Evolutionary conservation across 805 yeast species (phyloP).

Genomic region (Kregervanrija fluxuum): DNA sequence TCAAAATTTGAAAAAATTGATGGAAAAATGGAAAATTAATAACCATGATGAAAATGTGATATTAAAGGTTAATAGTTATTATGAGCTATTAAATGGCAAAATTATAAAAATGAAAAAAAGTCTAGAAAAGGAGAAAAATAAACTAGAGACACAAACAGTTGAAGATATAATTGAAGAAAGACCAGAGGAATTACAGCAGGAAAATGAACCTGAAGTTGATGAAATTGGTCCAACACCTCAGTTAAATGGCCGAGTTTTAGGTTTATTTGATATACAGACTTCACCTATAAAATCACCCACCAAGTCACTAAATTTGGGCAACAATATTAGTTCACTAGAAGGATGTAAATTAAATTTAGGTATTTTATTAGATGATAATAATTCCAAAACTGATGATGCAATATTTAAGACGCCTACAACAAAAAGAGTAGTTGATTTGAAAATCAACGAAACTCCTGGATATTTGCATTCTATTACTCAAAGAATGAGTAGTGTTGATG

Average conservation of each 20-base stretch:
- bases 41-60: background rate
- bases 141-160: background rate
- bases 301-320: background rate
- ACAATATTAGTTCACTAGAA: background rate
- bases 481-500: slow-evolving; percentile 5
- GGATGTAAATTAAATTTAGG: background rate
- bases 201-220: slow-evolving; percentile 6
- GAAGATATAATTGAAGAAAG: background rate
- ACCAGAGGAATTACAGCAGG: slow-evolving; percentile 7
- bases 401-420: slow-evolving; percentile 25
- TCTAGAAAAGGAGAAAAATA: background rate
- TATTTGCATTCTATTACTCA: slow-evolving; percentile 13
- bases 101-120: background rate
- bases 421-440: slow-evolving; percentile 2
- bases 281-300: slow-evolving; percentile 12
- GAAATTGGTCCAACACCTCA: slow-evolving; percentile 88
- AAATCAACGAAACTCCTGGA: slow-evolving; percentile 17
- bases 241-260: slow-evolving; percentile 64
- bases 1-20: slow-evolving; percentile 6
- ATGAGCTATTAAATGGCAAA: background rate
- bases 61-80: background rate
- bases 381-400: slow-evolving; percentile 1
- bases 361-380: background rate
- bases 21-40: background rate
- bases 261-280: slow-evolving; percentile 54